Percentiles rank a stretch among this genome's conserved stretches.
These are phyloP conservation scores for Colletotrichum sp. DNA, from an alignment of 2,329 filamentous ascomycete species.

Conservation along the genomic window DNA sequence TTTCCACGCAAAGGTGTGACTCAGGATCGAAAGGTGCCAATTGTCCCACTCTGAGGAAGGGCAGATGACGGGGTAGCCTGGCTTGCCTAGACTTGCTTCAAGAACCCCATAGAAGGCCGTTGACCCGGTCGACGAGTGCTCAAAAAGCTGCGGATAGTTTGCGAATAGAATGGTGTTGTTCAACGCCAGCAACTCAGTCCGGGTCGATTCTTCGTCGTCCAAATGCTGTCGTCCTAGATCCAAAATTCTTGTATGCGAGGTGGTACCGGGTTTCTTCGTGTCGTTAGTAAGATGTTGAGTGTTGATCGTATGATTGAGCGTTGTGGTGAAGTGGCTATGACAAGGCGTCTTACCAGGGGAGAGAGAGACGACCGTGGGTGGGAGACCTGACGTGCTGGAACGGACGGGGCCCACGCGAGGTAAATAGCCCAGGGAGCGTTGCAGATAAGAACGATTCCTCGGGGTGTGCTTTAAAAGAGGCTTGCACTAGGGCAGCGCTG, in stretches of 20 bases:
- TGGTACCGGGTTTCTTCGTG: not conserved
- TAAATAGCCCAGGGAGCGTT: conserved; percentile 18
- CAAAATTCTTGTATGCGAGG: not conserved
- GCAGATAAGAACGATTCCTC: not conserved
- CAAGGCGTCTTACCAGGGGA: not conserved
- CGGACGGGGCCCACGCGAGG: conserved; percentile 6
- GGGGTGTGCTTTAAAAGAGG: not conserved
- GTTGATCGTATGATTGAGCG: not conserved
- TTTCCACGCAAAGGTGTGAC: conserved; percentile 29
- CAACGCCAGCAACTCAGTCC: not conserved
- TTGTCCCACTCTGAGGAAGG: not conserved
- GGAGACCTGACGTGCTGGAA: not conserved
- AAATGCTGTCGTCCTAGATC: not conserved
- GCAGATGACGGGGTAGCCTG: not conserved
- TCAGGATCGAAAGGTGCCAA: not conserved
- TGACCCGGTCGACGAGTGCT: not conserved
- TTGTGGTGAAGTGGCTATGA: not conserved
- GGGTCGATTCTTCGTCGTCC: not conserved
- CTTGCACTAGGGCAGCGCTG: conserved; percentile 15
- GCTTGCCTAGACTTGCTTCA: not conserved
- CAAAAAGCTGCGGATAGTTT: not conserved
- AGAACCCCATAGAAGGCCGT: not conserved
- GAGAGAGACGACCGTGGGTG: not conserved
- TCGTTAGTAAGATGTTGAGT: not conserved
- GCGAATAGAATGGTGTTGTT: not conserved